Evolutionary conservation across 331 rosid genomes (phyloP).

Genomic region (Arachis monticola): DNA sequence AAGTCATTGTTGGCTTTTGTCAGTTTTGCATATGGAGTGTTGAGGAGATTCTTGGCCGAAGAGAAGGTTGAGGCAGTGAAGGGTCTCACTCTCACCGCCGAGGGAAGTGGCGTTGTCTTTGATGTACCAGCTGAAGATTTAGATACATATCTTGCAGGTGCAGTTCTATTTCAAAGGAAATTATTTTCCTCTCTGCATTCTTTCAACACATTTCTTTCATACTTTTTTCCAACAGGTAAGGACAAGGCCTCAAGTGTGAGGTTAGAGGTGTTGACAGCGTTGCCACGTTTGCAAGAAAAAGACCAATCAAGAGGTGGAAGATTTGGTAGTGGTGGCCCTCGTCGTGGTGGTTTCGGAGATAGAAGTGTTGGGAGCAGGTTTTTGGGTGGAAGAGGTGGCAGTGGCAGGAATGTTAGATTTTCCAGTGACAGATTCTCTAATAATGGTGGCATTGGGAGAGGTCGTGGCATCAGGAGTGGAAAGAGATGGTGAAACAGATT

Average conservation of each 20-base stretch:
- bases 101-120: slow-evolving; percentile 82
- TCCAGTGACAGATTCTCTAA: slow-evolving; percentile 48
- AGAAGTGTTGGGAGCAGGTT: slow-evolving; percentile 46
- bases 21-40: slow-evolving; percentile 74
- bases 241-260: slow-evolving; percentile 67
- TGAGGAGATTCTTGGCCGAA: slow-evolving; percentile 86
- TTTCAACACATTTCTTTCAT: too few relatives aligned
- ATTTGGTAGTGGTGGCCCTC: slow-evolving; percentile 54
- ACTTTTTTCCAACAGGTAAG: slow-evolving; percentile 31
- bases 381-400: slow-evolving; percentile 61
- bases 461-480: slow-evolving; percentile 40
- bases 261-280: slow-evolving; percentile 62
- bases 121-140: slow-evolving; percentile 78
- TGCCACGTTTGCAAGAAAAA: slow-evolving; percentile 71
- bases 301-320: slow-evolving; percentile 67
- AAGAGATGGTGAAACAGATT: slow-evolving; percentile 43
- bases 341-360: slow-evolving; percentile 51
- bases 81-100: slow-evolving; percentile 83
- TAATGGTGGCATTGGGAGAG: slow-evolving; percentile 39
- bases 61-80: slow-evolving; percentile 79
- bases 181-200: neutral
- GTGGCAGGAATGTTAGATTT: slow-evolving; percentile 50
- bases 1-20: slow-evolving; percentile 8
- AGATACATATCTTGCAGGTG: slow-evolving; percentile 77
- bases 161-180: slow-evolving; percentile 5